Evolutionary conservation across 1,284 basidiomycete genomes (phyloP).

Genomic region (Heterobasidion occidentale): DNA sequence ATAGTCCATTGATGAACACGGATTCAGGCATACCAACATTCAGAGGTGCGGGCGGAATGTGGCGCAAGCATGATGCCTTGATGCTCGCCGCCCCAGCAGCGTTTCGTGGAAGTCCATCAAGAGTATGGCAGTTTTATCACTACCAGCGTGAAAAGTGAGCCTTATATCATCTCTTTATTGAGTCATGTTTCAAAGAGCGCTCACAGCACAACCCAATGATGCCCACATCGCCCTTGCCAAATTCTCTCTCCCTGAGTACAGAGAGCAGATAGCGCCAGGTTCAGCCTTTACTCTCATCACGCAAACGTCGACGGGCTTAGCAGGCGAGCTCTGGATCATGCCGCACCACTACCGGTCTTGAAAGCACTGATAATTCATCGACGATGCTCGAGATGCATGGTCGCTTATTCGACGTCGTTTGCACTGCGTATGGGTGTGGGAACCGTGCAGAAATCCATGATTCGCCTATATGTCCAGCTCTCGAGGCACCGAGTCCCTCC

Average conservation of each 20-base stretch:
- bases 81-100: constrained; percentile 51
- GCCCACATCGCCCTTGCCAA: constrained; percentile 46
- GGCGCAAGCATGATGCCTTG: constrained; percentile 50
- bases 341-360: background rate
- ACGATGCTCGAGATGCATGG: constrained; percentile 62
- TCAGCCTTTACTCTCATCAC: constrained; percentile 50
- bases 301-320: constrained; percentile 65
- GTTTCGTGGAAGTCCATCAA: constrained; percentile 42
- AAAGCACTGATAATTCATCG: constrained; percentile 10
- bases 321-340: constrained; percentile 22
- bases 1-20: background rate
- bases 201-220: constrained; percentile 42
- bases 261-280: constrained; percentile 28
- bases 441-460: constrained; percentile 31
- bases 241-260: constrained; percentile 32
- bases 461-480: constrained; percentile 43
- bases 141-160: constrained; percentile 43
- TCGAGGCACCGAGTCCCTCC: constrained; percentile 39
- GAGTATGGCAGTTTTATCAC: constrained; percentile 63
- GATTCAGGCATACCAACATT: constrained; percentile 52
- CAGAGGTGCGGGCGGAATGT: constrained; percentile 50
- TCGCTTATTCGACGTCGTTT: constrained; percentile 46
- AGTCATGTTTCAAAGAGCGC: constrained; percentile 27
- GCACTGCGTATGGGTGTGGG: constrained; percentile 34
- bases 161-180: background rate